phyloP scores from a whole-genome alignment of 805 yeast species.

The Scheffersomyces stipitis region DNA sequence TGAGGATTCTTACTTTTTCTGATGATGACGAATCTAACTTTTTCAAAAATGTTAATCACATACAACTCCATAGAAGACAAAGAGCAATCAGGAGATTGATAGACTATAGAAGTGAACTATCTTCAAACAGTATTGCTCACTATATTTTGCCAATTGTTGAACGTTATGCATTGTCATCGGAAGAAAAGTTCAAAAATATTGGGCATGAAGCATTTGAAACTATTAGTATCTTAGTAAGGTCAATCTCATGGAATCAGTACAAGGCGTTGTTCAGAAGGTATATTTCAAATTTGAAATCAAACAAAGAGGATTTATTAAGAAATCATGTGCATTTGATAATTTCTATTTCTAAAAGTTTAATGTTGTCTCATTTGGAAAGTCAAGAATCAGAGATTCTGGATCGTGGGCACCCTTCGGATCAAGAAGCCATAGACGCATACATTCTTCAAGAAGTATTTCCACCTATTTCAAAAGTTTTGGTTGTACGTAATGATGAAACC shows the following conservation, averaged over 20 bases:
- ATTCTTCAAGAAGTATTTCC: constrained; percentile 61
- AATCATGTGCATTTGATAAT: constrained; percentile 60
- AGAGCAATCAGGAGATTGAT: constrained; percentile 72
- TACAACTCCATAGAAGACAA: constrained; percentile 83
- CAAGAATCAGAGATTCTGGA: constrained; percentile 16
- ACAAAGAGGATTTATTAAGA: constrained; percentile 47
- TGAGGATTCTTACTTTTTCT: constrained; percentile 57
- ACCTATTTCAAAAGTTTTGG: constrained; percentile 57
- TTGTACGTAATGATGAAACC: constrained; percentile 74
- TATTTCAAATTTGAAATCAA: constrained; percentile 41
- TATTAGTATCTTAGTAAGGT: constrained; percentile 56
- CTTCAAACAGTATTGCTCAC: constrained; percentile 65
- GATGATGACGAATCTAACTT: constrained; percentile 81
- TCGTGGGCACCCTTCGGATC: constrained; percentile 28
- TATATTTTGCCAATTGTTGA: constrained; percentile 85
- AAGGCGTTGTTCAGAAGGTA: constrained; percentile 73
- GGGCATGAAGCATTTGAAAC: constrained; percentile 65
- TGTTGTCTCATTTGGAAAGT: constrained; percentile 27
- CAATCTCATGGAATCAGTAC: constrained; percentile 77
- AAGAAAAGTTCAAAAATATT: constrained; percentile 56
- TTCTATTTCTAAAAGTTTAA: constrained; percentile 52
- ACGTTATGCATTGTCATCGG: constrained; percentile 63
- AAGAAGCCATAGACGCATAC: constrained; percentile 29
- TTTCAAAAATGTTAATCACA: constrained; percentile 73
- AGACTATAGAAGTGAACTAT: constrained; percentile 45